phyloP scores from a whole-genome alignment of 495 filamentous ascomycete genomes.

The Schizothecium vesticola region DNA sequence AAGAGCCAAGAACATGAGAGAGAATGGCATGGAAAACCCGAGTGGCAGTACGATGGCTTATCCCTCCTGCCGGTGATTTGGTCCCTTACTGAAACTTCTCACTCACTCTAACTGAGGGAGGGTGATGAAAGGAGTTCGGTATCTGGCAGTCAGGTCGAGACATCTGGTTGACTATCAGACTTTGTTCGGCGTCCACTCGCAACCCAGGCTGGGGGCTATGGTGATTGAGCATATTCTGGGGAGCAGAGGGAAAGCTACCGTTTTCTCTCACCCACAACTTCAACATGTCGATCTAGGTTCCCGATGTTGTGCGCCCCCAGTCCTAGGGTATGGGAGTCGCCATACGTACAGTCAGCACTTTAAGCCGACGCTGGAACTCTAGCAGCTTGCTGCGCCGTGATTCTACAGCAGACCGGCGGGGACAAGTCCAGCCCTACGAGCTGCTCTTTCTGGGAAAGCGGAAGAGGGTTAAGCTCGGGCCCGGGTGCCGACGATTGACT shows the following conservation, averaged over 20 bases:
- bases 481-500: too few species aligned
- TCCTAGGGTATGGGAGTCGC: not conserved
- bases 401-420: not conserved
- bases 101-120: too few species aligned
- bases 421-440: constrained; percentile 19
- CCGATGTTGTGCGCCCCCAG: not conserved
- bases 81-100: too few species aligned
- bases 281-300: not conserved
- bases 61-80: too few species aligned
- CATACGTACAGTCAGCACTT: constrained; percentile 19
- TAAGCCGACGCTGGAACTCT: constrained; percentile 9
- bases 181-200: too few species aligned
- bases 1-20: not conserved
- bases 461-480: not conserved
- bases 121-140: too few species aligned
- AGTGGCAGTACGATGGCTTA: not conserved
- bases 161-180: too few species aligned
- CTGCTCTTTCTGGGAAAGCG: constrained; percentile 7
- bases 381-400: not conserved
- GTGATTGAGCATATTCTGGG: not conserved
- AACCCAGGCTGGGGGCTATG: not conserved
- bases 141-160: too few species aligned
- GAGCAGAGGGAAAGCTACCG: not conserved
- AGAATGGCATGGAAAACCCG: not conserved
- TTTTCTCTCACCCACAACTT: not conserved